Conservation (phyloP, 768 basidiomycete genomes). For the Suillus subaureus region DNA sequence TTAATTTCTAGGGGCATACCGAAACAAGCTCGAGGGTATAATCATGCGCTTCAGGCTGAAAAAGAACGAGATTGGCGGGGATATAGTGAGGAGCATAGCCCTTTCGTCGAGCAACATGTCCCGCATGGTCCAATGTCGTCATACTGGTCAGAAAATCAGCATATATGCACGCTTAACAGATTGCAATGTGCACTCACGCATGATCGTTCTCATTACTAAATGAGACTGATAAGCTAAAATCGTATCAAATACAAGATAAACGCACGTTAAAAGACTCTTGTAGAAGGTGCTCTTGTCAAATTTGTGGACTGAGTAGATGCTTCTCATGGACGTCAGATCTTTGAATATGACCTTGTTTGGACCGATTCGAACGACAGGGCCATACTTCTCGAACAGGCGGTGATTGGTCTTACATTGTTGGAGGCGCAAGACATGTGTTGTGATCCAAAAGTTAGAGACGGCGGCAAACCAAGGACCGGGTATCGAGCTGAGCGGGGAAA, state of each 20-base stretch:
- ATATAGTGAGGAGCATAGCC: constrained; percentile 77
- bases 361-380: constrained; percentile 77
- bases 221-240: constrained; percentile 18
- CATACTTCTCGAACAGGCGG: constrained; percentile 68
- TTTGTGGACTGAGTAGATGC: constrained; percentile 74
- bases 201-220: constrained; percentile 81
- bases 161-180: constrained; percentile 46
- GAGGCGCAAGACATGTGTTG: constrained; percentile 70
- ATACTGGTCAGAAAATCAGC: constrained; percentile 51
- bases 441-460: constrained; percentile 72
- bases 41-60: constrained; percentile 45
- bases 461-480: constrained; percentile 84
- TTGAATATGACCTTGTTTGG: constrained; percentile 83
- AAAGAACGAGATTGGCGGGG: constrained; percentile 61
- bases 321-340: constrained; percentile 68
- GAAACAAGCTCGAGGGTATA: no score
- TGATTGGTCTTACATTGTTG: constrained; percentile 74
- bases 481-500: constrained; percentile 72
- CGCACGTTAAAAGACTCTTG: constrained; percentile 80
- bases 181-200: constrained; percentile 48
- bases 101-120: constrained; percentile 71
- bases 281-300: constrained; percentile 84
- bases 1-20: constrained; percentile 17
- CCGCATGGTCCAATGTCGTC: constrained; percentile 77
- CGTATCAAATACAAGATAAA: constrained; percentile 20